Evolutionary conservation across 768 basidiomycete genomes (phyloP).

Genomic region (Nidularia sp.): DNA sequence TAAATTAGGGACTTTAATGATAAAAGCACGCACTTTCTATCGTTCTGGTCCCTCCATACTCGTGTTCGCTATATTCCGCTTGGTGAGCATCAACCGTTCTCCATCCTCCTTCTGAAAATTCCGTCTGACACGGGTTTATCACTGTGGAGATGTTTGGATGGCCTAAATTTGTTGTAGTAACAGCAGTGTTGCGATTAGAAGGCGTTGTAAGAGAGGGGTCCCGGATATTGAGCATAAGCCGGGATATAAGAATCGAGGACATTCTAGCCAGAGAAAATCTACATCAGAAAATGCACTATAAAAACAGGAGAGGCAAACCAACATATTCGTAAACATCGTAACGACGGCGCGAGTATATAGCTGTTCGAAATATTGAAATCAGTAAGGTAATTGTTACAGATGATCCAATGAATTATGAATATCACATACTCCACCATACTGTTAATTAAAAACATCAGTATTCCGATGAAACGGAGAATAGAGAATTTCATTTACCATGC

Average conservation of each 20-base stretch:
- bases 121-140: neutral
- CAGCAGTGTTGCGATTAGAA: neutral
- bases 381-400: neutral
- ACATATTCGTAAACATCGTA: slow-evolving; percentile 33
- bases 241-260: slow-evolving; percentile 33
- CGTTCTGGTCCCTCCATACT: neutral
- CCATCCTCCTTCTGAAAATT: neutral
- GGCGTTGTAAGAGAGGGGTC: slow-evolving; percentile 18
- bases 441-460: too few relatives aligned
- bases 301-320: slow-evolving; percentile 4
- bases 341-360: slow-evolving; percentile 22
- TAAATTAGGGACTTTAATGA: too few relatives aligned
- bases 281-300: neutral
- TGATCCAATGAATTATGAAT: too few relatives aligned
- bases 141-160: slow-evolving; percentile 6
- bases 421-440: slow-evolving; percentile 25
- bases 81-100: neutral
- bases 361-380: slow-evolving; percentile 11
- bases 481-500: slow-evolving; percentile 20
- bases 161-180: neutral
- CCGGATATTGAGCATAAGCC: slow-evolving; percentile 38
- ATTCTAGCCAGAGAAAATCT: slow-evolving; percentile 14
- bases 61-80: neutral
- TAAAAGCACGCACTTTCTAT: neutral
- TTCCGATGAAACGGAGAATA: too few relatives aligned